Base-by-base conservation (phyloP, 768 basidiomycete species). In the Lentinula aciculospora region DNA sequence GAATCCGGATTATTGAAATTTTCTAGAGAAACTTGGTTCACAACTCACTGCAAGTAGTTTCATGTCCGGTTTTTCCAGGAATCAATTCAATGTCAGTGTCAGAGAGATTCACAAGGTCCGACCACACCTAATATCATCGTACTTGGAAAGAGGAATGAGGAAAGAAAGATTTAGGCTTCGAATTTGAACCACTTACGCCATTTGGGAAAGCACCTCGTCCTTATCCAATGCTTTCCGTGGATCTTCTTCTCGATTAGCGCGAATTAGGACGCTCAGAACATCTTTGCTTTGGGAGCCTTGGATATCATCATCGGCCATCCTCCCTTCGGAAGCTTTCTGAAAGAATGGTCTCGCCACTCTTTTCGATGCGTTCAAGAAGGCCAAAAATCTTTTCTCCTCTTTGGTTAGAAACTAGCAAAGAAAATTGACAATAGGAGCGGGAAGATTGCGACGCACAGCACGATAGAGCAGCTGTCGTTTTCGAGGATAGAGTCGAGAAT, bases 171-270 rank as follows among this genome's bases (percentile, higher is more conserved):
- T 10, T 10, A 17, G 12, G 3, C 12, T 23, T 23, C 21, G 0
- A 12, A 27, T 4, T 21, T 3, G 21, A 3, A 25, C 9, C n/a
- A 37, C 60, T 4, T 49, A 60, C 42, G 71, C 70, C 78, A 77
- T 80, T 68, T 77, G 79, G 47, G 73, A 75, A 57, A 77, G 66
- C 63, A 77, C 74, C 67, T 78, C 81, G 66, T 76, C 78, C 61
- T 76, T 76, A 44, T 60, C 81, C 37, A 86, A 67, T 57, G 71
- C 70, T 9, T 69, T 68, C 42, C 67, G 69, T 27, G 69, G 67
- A 47, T 80, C 69, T 62, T 81, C 76, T 1, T 80, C 74, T 10
- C 74, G 72, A 66, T 85, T 84, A 15, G 83, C 82, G 63, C 76
- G 76, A 46, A 83, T 81, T 19, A 56, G 47, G 13, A 58, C 34